Evolutionary conservation across 2,329 filamentous ascomycete species (phyloP), one percentile per base, ranked within the genome.

Genomic region (Calonectria pteridis): DNA sequence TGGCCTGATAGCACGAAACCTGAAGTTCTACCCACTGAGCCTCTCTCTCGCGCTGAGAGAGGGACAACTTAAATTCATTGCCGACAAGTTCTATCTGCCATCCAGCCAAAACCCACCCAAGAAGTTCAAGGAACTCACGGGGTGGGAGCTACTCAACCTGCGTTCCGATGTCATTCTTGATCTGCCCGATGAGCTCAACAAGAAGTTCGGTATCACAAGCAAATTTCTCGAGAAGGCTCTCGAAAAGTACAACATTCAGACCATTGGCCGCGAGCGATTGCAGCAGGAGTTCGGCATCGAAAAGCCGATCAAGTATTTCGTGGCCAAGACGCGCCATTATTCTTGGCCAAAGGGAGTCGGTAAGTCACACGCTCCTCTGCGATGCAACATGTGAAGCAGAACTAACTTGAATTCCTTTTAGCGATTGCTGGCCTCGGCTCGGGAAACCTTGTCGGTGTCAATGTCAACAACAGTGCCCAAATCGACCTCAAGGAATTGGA

Each of bases 341-440:
- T 88, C 86, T 0, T 89, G 87, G 87, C 87, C 86, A 0, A 89
- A 89, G 69, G 83, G 83, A 62, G 84, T 79, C n/a, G 87, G 87
- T 88, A 70, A 74, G 84, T 79, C 0, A 63, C 13, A 59, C 33
- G 16, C 20, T 31, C 14, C 33, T 20, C 14, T 20, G 6, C 33
- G 16, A 20, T 46, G n/a, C 20, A 51, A 9, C n/a, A n/a, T 28
- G 6, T 4, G 1, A 16, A 49, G 10, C 14, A 3, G 10, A 11
- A 2, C 31, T 74, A 14, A 74, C 33, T 67, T 20, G 13, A 1
- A 5, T 16, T 33, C 1, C 1, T 14, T 14, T 7, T 37, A 87
- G 86, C 86, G 0, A 84, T 89, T 43, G 76, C 83, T 2, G 87
- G 87, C 0, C 79, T 89, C n/a, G 86, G 87, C 0, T 86, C 86